Evolutionary conservation across 2,329 filamentous ascomycete species (phyloP).

Genomic region (Blastomyces parvus): DNA sequence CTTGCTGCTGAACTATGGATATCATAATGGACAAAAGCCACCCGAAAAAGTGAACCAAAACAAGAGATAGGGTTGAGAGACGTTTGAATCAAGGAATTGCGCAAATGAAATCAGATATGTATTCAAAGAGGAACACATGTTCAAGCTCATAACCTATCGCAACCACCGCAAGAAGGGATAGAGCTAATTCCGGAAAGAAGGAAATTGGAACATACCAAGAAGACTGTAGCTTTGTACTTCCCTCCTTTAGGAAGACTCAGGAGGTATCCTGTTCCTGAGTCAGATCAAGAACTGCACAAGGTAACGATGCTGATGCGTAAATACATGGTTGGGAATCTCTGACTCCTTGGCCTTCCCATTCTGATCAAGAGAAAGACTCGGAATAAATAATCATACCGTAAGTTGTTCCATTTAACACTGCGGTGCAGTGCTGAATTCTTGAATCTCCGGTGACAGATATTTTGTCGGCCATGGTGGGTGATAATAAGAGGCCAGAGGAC

Average conservation of each 20-base stretch:
- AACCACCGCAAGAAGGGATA: not conserved
- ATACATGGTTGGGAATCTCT: not conserved
- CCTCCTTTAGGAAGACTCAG: slow-evolving; percentile 42
- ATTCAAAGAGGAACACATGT: not conserved
- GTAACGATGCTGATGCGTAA: not conserved
- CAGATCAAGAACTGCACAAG: slow-evolving; percentile 33
- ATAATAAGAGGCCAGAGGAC: slow-evolving; percentile 43
- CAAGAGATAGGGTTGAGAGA: not conserved
- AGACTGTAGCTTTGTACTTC: slow-evolving; percentile 41
- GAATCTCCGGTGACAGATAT: slow-evolving; percentile 54
- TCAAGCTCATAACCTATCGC: not conserved
- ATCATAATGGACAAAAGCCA: not conserved
- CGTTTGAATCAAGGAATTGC: not conserved
- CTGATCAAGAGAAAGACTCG: too few relatives aligned
- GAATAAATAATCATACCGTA: slow-evolving; percentile 45
- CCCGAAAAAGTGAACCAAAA: not conserved
- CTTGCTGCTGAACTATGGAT: not conserved
- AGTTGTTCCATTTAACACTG: slow-evolving; percentile 56
- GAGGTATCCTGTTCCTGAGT: slow-evolving; percentile 47
- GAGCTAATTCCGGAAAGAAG: not conserved
- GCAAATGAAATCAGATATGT: not conserved
- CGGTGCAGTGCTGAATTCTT: slow-evolving; percentile 55
- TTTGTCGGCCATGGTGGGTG: slow-evolving; percentile 49
- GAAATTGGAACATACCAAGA: slow-evolving; percentile 22
- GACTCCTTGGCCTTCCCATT: not conserved